A percentile compares a stretch with the other conserved stretches of the same genome.
Evolutionary conservation across 805 yeast genomes (phyloP).

Genomic region (Yamadazyma akitaensis): DNA sequence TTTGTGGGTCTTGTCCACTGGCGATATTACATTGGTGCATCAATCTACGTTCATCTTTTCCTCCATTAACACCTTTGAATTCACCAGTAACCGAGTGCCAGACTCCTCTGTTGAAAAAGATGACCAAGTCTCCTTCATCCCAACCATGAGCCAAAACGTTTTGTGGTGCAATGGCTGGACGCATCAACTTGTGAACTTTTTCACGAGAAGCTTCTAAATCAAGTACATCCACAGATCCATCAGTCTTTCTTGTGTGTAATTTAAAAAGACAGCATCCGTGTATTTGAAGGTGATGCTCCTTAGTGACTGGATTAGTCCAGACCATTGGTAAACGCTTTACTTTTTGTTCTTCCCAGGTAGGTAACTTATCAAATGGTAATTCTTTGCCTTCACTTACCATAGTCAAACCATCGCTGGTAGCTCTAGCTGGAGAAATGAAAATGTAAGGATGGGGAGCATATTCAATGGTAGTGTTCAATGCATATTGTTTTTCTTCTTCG

Average conservation of each 20-base stretch:
- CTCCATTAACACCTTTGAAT: slow-evolving; percentile 46
- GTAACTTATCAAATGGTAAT: slow-evolving; percentile 60
- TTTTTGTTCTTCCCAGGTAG: slow-evolving; percentile 79
- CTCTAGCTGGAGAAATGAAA: slow-evolving; percentile 73
- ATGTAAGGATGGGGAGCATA: slow-evolving; percentile 94
- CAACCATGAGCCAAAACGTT: slow-evolving; percentile 79
- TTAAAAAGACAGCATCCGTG: slow-evolving; percentile 85
- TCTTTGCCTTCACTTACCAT: slow-evolving; percentile 82
- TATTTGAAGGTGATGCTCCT: slow-evolving; percentile 77
- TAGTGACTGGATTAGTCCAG: slow-evolving; percentile 89
- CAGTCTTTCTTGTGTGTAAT: slow-evolving; percentile 52
- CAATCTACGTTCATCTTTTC: slow-evolving; percentile 70
- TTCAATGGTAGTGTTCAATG: slow-evolving; percentile 73
- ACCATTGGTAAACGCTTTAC: slow-evolving; percentile 79
- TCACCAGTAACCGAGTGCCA: slow-evolving; percentile 94
- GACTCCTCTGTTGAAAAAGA: slow-evolving; percentile 85
- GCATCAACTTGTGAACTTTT: slow-evolving; percentile 69
- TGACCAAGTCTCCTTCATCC: slow-evolving; percentile 80
- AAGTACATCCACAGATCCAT: slow-evolving; percentile 44
- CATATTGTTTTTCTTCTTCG: slow-evolving; percentile 69
- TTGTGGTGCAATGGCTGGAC: slow-evolving; percentile 78
- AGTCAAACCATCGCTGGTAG: slow-evolving; percentile 82
- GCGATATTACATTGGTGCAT: slow-evolving; percentile 96
- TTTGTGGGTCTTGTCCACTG: slow-evolving; percentile 63
- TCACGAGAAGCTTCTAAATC: slow-evolving; percentile 73